Percentiles rank a stretch among this genome's conserved stretches.
phyloP scores from a whole-genome alignment of 2,329 filamentous ascomycete species.

The Didymella pomorum region DNA sequence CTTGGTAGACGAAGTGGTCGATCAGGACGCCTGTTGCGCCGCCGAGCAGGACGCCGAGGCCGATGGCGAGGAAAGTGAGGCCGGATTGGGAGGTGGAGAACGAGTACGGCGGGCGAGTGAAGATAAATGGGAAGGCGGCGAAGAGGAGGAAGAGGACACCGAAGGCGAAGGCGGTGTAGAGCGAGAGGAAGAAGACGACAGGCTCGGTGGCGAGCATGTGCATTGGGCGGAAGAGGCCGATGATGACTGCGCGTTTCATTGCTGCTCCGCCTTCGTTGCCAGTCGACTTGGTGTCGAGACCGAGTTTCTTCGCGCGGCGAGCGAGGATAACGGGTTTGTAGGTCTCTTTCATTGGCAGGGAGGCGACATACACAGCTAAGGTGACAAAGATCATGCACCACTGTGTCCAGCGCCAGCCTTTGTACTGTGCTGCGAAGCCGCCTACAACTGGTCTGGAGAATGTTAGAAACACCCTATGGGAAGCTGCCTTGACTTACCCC shows the following conservation, averaged over 20 bases:
- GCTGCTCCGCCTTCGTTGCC: conserved; percentile 11
- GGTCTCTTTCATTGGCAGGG: conserved; percentile 62
- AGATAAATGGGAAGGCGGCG: conserved; percentile 46
- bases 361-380: conserved; percentile 45
- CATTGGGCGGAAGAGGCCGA: conserved; percentile 60
- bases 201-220: conserved; percentile 54
- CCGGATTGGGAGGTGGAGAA: conserved; percentile 43
- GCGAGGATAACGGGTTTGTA: conserved; percentile 61
- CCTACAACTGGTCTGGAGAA: conserved; percentile 52
- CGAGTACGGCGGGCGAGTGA: conserved; percentile 40
- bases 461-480: background rate
- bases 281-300: conserved; percentile 31
- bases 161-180: conserved; percentile 49
- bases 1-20: conserved; percentile 51
- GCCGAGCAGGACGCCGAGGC: conserved; percentile 41
- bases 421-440: conserved; percentile 57
- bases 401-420: conserved; percentile 55
- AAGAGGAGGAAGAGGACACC: conserved; percentile 49
- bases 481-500: conserved; percentile 35
- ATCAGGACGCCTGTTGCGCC: conserved; percentile 43
- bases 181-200: conserved; percentile 45
- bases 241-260: conserved; percentile 42
- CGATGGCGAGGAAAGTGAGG: conserved; percentile 46
- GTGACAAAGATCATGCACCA: conserved; percentile 56
- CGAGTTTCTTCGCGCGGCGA: conserved; percentile 45